Conservation (phyloP, 306 rosid genomes). For the Hippophae tibetana region DNA sequence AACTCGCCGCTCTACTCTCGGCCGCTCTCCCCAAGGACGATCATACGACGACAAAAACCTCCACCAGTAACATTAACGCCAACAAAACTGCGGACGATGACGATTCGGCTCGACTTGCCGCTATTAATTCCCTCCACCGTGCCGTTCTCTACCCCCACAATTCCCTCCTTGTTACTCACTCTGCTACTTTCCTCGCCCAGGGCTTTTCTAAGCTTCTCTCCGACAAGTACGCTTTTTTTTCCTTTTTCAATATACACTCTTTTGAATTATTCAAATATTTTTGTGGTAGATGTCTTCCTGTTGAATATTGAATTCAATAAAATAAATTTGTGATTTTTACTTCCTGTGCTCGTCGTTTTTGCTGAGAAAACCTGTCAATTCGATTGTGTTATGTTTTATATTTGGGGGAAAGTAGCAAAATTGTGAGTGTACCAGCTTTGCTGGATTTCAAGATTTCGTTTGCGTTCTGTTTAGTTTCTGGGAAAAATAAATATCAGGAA, state of each 20-base stretch:
- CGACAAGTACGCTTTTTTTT: constrained; percentile 40
- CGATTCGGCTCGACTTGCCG: constrained; percentile 57
- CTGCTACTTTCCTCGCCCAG: constrained; percentile 76
- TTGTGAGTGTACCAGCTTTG: too few relatives aligned
- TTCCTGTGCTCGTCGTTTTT: not conserved
- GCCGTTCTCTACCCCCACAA: constrained; percentile 75
- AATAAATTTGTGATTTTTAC: not conserved
- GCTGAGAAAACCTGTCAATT: not conserved
- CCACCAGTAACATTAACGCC: not conserved
- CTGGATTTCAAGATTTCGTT: not conserved
- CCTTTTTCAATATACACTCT: not conserved
- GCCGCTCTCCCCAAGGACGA: constrained; percentile 63
- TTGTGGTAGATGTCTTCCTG: not conserved
- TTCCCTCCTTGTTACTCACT: constrained; percentile 78
- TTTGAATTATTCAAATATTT: not conserved
- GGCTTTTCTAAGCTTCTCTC: constrained; percentile 83
- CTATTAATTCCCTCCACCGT: constrained; percentile 76
- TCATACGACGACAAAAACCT: constrained; percentile 22
- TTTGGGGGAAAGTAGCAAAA: not conserved
- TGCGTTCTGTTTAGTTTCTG: not conserved
- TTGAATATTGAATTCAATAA: not conserved
- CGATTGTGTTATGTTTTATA: not conserved
- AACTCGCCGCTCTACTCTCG: constrained; percentile 76
- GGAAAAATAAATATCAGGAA: too few relatives aligned
- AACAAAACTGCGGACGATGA: constrained; percentile 26